These are phyloP conservation scores for Jamesozyma spencerorum DNA, from an alignment of 805 yeast species.

Conservation along the genomic window DNA sequence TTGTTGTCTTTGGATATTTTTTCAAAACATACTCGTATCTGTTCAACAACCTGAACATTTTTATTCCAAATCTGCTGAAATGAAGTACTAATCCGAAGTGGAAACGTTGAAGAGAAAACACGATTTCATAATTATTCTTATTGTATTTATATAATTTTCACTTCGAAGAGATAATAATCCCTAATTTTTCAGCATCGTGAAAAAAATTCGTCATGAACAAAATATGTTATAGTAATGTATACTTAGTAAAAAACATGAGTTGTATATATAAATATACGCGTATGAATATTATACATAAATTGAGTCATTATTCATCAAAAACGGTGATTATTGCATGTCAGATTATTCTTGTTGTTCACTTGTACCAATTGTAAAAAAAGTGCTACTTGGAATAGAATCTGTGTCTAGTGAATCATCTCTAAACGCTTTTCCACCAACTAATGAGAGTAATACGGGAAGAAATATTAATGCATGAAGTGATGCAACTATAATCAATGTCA, in stretches of 20 bases:
- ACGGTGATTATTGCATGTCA: too few relatives aligned
- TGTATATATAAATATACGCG: too few relatives aligned
- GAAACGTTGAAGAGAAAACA: too few relatives aligned
- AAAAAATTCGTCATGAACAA: too few relatives aligned
- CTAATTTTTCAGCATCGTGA: too few relatives aligned
- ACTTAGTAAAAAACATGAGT: too few relatives aligned
- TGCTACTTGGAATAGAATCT: not conserved
- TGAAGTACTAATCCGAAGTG: not conserved
- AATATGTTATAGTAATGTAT: too few relatives aligned
- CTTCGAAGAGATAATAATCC: not conserved
- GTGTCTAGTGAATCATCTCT: not conserved
- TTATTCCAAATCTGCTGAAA: not conserved
- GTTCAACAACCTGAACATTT: constrained; percentile 14
- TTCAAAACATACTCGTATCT: constrained; percentile 24
- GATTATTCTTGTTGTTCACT: too few relatives aligned
- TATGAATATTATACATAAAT: too few relatives aligned
- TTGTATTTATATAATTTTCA: too few relatives aligned
- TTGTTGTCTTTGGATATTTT: constrained; percentile 43
- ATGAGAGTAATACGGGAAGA: constrained; percentile 64
- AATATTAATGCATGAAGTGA: constrained; percentile 70
- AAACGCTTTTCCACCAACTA: constrained; percentile 44
- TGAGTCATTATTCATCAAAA: too few relatives aligned
- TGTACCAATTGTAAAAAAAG: not conserved
- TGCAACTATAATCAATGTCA: constrained; percentile 65
- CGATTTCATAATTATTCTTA: too few relatives aligned